Evolutionary conservation across 495 filamentous ascomycete species (phyloP), one percentile per base, ranked within the genome.

Genomic region (Penicillium silybi): DNA sequence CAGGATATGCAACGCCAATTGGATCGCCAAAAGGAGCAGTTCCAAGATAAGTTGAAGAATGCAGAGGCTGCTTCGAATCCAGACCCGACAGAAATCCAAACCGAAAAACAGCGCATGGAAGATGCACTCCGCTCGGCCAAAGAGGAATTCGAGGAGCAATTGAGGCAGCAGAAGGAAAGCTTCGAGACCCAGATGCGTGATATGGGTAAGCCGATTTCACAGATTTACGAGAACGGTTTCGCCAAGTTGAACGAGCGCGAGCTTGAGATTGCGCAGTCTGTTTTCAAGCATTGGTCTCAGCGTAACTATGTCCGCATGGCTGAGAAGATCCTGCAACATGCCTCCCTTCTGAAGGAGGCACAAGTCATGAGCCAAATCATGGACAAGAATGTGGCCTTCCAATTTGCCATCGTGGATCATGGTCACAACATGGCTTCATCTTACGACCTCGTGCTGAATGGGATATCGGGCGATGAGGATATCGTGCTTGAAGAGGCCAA

Each of bases 311-410:
- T 97, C 44, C 85, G 85, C 46, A 95, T 99, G 88, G 90, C 92
- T n/a, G 93, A 97, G 67, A 84, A 85, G 13, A 83, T 97, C 25
- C 68, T 98, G 20, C 89, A 95, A 57, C 83, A 95, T 68, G 92
- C 92, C 7, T 83, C 87, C 11, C 82, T 82, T 32, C 70, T 97
- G 37, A 98, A 98, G 67, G 93, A 98, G 66, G 95, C 92, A 4
- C 93, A 98, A 65, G 84, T 98, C 44, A 92, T 98, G 88, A 97
- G 95, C 71, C 90, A 96, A 52, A 90, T 91, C 54, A 88, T 98
- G 80, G 90, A 93, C 58, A 93, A 96, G 70, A 84, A 84, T 56
- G 86, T 96, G 15, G 88, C 92, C 29, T 98, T 98, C 70, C 93
- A 98, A 69, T 97, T 96, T 64, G 86, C 90, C 16, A 82, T 97